A percentile compares a stretch with the other conserved stretches of the same genome.
These are phyloP conservation scores for Chiua sp. DNA, from an alignment of 1,284 basidiomycete species.

Conservation along the genomic window DNA sequence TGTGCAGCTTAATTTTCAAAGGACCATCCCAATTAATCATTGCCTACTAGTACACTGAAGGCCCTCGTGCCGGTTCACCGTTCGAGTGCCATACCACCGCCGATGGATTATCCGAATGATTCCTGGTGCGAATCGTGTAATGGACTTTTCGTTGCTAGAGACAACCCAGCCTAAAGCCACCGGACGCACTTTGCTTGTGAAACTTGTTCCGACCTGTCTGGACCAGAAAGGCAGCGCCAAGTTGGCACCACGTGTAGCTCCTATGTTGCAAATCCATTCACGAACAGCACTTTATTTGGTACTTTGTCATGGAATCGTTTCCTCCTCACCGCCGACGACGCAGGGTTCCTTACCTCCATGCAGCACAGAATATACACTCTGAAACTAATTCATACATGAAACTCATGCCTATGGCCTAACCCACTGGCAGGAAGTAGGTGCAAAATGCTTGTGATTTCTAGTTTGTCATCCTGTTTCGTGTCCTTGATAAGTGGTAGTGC, in stretches of 20 bases:
- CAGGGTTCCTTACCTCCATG: neutral
- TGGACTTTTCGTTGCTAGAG: neutral
- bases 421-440: neutral
- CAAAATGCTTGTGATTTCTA: neutral
- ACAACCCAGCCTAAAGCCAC: neutral
- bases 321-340: neutral
- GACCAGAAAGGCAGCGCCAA: neutral
- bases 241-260: neutral
- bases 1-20: neutral
- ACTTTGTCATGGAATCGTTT: neutral
- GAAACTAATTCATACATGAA: slow-evolving; percentile 2
- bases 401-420: neutral
- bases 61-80: neutral
- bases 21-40: neutral
- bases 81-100: neutral
- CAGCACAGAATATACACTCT: neutral
- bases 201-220: neutral
- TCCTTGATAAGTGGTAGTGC: neutral
- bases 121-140: no score
- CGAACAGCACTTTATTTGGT: neutral
- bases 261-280: neutral
- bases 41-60: neutral
- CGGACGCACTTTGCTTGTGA: neutral
- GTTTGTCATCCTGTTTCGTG: neutral
- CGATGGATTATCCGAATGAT: neutral